phyloP scores from a whole-genome alignment of 148 eudicot genomes.

The Rhododendron kiyosumense region DNA sequence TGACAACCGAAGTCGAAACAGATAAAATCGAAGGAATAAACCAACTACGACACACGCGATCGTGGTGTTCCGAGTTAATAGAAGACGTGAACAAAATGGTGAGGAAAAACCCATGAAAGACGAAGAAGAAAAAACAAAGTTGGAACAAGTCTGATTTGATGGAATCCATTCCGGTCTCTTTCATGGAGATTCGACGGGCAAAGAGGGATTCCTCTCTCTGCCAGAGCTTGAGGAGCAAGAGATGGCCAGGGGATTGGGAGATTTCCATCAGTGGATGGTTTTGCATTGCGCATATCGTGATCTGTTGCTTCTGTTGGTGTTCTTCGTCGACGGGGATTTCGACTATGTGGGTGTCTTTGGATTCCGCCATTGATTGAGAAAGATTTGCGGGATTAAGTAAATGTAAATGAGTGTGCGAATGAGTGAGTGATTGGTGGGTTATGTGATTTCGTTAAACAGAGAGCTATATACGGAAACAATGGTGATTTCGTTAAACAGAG shows the following conservation, averaged over 20 bases:
- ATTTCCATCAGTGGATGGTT: constrained; percentile 82
- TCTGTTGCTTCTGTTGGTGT: constrained; percentile 21
- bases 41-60: constrained; percentile 36
- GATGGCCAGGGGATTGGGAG: constrained; percentile 73
- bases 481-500: neutral
- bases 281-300: constrained; percentile 33
- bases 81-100: constrained; percentile 55
- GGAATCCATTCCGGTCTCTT: constrained; percentile 44
- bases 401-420: neutral
- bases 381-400: neutral
- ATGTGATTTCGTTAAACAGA: neutral
- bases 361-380: constrained; percentile 35
- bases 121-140: constrained; percentile 50
- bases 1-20: constrained; percentile 24
- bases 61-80: neutral
- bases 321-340: constrained; percentile 61
- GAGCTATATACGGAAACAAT: neutral
- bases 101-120: constrained; percentile 44
- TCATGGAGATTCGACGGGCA: constrained; percentile 32
- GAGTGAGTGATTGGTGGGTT: neutral
- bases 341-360: constrained; percentile 49
- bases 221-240: constrained; percentile 79
- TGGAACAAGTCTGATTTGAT: constrained; percentile 57
- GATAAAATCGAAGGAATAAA: constrained; percentile 61
- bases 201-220: constrained; percentile 71